Conservation (phyloP, 78 protist species). For the Paulinella micropora region DNA sequence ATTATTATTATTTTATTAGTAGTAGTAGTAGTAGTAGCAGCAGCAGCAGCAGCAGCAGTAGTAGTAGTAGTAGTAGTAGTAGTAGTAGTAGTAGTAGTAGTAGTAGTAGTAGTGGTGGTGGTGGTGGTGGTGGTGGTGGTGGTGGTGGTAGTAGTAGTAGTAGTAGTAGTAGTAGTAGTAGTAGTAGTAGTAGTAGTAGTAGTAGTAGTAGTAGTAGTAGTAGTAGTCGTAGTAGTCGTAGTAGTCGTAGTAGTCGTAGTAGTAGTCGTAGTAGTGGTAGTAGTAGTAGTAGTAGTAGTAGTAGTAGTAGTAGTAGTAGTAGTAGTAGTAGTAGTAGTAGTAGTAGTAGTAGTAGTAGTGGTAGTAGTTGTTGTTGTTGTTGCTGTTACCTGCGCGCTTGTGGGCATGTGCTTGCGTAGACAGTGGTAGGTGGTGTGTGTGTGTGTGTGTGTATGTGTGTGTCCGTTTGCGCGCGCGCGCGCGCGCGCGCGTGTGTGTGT, state of each 20-base stretch:
- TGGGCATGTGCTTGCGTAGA: no score
- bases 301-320: not conserved
- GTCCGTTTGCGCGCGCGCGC: no score
- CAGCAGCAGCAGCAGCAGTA: not conserved
- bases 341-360: not conserved
- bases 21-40: not conserved
- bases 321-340: not conserved
- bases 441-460: no score
- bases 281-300: not conserved
- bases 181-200: not conserved
- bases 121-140: not conserved
- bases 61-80: not conserved
- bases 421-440: no score
- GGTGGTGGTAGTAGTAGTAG: not conserved
- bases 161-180: not conserved
- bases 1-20: no score
- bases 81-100: not conserved
- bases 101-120: not conserved
- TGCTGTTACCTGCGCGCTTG: no score
- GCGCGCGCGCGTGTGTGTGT: no score
- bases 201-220: not conserved
- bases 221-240: no score
- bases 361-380: no score
- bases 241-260: not conserved
- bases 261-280: not conserved